A percentile compares a stretch with the other conserved stretches of the same genome.
Evolutionary conservation across 345 rosid genomes (phyloP).

Genomic region (Cardiospermum halicacabum): DNA sequence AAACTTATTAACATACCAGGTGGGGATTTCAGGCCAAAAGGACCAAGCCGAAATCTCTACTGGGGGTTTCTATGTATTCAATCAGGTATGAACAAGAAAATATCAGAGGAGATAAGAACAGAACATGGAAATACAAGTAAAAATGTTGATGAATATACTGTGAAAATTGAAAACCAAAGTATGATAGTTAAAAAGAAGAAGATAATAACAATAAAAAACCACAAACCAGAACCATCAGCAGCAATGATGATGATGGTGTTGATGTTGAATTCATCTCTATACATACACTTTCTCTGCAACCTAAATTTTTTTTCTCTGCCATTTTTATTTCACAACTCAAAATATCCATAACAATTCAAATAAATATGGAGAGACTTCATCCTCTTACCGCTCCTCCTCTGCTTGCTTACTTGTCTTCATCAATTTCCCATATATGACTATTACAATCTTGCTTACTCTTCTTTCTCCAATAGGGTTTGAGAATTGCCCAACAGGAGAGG

Average conservation of each 20-base stretch:
- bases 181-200: conserved; percentile 34
- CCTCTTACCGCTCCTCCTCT: conserved; percentile 44
- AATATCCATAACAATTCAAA: conserved; percentile 51
- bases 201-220: conserved; percentile 36
- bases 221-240: conserved; percentile 32
- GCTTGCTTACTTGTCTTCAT: no score
- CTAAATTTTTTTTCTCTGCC: conserved; percentile 36
- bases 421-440: no score
- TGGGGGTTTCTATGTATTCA: no score
- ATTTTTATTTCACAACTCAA: conserved; percentile 38
- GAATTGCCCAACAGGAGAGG: conserved; percentile 37
- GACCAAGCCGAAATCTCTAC: no score
- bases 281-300: conserved; percentile 59
- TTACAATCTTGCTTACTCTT: conserved; percentile 3
- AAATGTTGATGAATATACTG: conserved; percentile 42
- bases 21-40: no score
- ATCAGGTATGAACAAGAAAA: no score
- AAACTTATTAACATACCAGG: no score
- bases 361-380: conserved; percentile 42
- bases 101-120: neutral
- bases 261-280: conserved; percentile 48
- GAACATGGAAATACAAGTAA: conserved; percentile 39
- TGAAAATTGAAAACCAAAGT: conserved; percentile 31
- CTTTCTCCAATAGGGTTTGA: conserved; percentile 37
- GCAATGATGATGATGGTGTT: conserved; percentile 23